Evolutionary conservation across 2,329 filamentous ascomycete species (phyloP).

Genomic region (Phialemoniopsis sp.): DNA sequence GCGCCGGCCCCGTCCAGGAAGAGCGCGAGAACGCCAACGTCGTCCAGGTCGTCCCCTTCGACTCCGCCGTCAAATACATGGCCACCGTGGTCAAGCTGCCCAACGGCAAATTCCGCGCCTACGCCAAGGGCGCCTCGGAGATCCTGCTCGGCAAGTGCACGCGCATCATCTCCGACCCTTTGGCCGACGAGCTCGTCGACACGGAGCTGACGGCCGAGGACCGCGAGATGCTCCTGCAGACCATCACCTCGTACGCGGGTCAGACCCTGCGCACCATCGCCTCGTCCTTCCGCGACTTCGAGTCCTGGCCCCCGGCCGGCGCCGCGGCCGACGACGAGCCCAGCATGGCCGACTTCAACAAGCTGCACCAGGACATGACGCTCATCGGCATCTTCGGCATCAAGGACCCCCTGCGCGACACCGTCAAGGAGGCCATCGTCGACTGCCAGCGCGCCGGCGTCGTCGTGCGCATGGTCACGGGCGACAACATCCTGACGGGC

Average conservation of each 20-base stretch:
- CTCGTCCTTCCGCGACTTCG: constrained; percentile 69
- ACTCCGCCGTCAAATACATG: constrained; percentile 53
- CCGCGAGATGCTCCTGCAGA: constrained; percentile 44
- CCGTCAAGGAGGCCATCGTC: constrained; percentile 63
- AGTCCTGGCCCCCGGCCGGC: constrained; percentile 21
- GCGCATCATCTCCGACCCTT: constrained; percentile 38
- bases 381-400: constrained; percentile 72
- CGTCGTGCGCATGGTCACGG: constrained; percentile 71
- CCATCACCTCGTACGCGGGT: constrained; percentile 59
- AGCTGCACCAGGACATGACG: constrained; percentile 64
- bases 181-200: constrained; percentile 43
- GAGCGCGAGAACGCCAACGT: constrained; percentile 41
- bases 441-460: constrained; percentile 67
- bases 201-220: constrained; percentile 52
- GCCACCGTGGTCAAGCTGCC: constrained; percentile 45
- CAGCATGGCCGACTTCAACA: constrained; percentile 58
- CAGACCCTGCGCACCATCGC: constrained; percentile 72
- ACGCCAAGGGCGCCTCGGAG: constrained; percentile 56
- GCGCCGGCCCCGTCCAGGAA: constrained; percentile 36
- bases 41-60: constrained; percentile 47
- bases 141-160: constrained; percentile 44
- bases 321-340: constrained; percentile 42
- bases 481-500: constrained; percentile 68
- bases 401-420: constrained; percentile 67
- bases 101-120: constrained; percentile 40